A percentile compares a stretch with the other conserved stretches of the same genome.
Evolutionary conservation across 2,329 filamentous ascomycete genomes (phyloP).

Genomic region (Diaporthe eres): DNA sequence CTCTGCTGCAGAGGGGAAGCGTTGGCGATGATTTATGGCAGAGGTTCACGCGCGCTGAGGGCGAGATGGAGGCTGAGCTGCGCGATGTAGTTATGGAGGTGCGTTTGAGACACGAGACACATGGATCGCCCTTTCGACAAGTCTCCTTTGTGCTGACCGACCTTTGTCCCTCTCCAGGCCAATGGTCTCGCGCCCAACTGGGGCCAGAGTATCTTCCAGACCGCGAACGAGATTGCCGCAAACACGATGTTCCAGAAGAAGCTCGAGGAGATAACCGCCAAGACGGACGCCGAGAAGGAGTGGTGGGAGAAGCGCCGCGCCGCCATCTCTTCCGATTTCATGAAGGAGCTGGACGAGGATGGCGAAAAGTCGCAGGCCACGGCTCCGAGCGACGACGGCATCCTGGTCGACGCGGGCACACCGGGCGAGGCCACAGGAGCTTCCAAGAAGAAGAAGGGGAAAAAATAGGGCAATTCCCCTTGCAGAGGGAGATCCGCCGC

Average conservation of each 20-base stretch:
- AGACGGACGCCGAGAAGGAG: conserved; percentile 80
- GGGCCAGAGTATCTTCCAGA: conserved; percentile 97
- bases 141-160: background rate
- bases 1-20: conserved; percentile 88
- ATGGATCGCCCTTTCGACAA: background rate
- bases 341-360: conserved; percentile 85
- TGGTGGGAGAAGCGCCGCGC: conserved; percentile 93
- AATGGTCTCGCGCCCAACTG: conserved; percentile 91
- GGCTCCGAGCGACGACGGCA: conserved; percentile 77
- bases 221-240: conserved; percentile 93
- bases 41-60: conserved; percentile 90
- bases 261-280: conserved; percentile 80
- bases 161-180: conserved; percentile 70
- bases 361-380: conserved; percentile 63
- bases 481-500: conserved; percentile 20
- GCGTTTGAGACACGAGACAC: conserved; percentile 47
- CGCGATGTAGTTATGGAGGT: conserved; percentile 95
- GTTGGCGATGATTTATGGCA: conserved; percentile 98
- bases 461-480: conserved; percentile 62
- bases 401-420: conserved; percentile 77
- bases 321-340: conserved; percentile 81
- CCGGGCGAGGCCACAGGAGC: conserved; percentile 54
- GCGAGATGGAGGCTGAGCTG: conserved; percentile 97
- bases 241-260: conserved; percentile 83
- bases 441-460: conserved; percentile 75